Evolutionary conservation across 2,329 filamentous ascomycete species (phyloP).

Genomic region (Dothistroma pini): DNA sequence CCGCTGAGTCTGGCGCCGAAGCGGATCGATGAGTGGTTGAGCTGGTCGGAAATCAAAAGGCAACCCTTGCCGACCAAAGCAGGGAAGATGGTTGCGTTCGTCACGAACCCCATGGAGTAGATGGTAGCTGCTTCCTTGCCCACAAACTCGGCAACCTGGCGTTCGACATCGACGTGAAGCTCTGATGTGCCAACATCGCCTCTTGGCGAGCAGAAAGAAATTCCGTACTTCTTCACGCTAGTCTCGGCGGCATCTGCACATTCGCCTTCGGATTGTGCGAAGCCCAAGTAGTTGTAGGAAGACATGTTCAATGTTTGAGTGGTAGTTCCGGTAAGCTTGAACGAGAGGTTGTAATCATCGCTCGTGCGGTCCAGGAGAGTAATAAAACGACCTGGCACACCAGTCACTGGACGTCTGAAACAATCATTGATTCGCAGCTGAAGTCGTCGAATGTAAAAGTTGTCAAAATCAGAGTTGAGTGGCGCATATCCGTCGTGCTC

Average conservation of each 20-base stretch:
- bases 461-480: conserved; percentile 97
- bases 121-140: conserved; percentile 94
- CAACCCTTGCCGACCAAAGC: conserved; percentile 89
- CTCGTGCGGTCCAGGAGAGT: conserved; percentile 88
- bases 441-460: conserved; percentile 89
- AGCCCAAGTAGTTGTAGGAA: conserved; percentile 99
- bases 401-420: conserved; percentile 87
- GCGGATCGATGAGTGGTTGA: conserved; percentile 97
- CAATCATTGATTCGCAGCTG: conserved; percentile 96
- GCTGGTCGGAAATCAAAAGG: conserved; percentile 91
- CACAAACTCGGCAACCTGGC: conserved; percentile 82
- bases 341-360: conserved; percentile 86
- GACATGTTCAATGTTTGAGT: conserved; percentile 98
- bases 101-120: conserved; percentile 98
- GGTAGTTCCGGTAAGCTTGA: conserved; percentile 81
- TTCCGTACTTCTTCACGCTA: conserved; percentile 76
- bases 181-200: conserved; percentile 84
- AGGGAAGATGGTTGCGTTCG: conserved; percentile 89
- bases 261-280: conserved; percentile 94
- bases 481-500: conserved; percentile 86
- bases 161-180: conserved; percentile 83
- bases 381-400: conserved; percentile 90
- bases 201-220: conserved; percentile 76
- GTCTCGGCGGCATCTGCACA: conserved; percentile 93
- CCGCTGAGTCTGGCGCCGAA: conserved; percentile 91